Evolutionary conservation across 2,329 filamentous ascomycete genomes (phyloP).

Genomic region (Hymenoscyphus repandus): DNA sequence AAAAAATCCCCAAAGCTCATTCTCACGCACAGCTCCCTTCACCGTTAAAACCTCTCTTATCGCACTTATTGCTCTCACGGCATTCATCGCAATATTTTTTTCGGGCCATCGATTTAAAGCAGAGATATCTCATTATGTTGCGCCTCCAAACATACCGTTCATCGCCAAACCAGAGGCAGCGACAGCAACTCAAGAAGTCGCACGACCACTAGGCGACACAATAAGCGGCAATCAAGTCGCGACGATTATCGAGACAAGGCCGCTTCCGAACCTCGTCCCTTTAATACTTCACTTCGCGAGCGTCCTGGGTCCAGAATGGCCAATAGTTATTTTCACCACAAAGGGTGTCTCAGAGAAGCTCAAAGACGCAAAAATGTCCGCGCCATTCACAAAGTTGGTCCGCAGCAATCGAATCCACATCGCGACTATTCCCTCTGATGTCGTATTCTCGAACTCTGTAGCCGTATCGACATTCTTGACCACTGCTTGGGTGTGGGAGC

Average conservation of each 20-base stretch:
- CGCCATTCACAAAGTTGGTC: constrained; percentile 33
- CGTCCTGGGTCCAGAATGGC: constrained; percentile 50
- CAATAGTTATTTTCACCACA: constrained; percentile 46
- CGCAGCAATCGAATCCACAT: no score
- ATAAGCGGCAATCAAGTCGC: constrained; percentile 34
- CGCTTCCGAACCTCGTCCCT: constrained; percentile 42
- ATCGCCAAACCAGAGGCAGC: no score
- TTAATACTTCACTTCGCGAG: constrained; percentile 50
- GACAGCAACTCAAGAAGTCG: no score
- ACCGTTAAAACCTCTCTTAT: no score
- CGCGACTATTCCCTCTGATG: constrained; percentile 30
- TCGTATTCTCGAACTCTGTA: constrained; percentile 28
- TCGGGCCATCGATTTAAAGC: no score
- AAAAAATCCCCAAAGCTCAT: no score
- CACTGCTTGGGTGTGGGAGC: constrained; percentile 26
- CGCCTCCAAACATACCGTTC: no score
- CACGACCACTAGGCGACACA: no score
- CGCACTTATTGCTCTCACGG: no score
- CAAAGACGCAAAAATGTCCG: constrained; percentile 34
- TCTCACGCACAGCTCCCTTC: no score
- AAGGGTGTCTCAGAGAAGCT: constrained; percentile 25
- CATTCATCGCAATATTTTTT: no score
- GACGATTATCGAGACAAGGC: constrained; percentile 47
- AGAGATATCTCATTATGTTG: no score
- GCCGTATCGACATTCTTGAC: constrained; percentile 29